These are phyloP conservation scores for Agaricales sp. DNA, from an alignment of 1,284 basidiomycete species.

Conservation along the genomic window DNA sequence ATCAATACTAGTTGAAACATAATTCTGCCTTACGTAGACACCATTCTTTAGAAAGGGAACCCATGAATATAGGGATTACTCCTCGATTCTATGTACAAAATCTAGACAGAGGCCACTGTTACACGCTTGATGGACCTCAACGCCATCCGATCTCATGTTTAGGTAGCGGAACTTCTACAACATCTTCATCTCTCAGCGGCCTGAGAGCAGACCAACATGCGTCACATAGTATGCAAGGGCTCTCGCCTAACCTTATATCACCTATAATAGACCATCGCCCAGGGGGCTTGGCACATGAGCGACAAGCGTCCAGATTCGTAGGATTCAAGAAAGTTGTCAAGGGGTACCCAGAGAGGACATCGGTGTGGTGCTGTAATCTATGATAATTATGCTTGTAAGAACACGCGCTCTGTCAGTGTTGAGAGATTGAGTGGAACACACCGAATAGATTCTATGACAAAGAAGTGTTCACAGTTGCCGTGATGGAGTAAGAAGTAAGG, in stretches of 20 bases:
- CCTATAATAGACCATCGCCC: conserved; percentile 55
- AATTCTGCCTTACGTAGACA: too few relatives aligned
- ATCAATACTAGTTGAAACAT: too few relatives aligned
- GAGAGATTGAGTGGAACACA: conserved; percentile 17
- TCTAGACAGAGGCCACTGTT: too few relatives aligned
- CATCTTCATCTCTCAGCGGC: conserved; percentile 26
- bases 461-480: conserved; percentile 73
- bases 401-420: not conserved
- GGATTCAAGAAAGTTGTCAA: conserved; percentile 55
- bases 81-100: too few relatives aligned
- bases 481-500: conserved; percentile 76
- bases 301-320: conserved; percentile 49
- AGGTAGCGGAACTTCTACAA: conserved; percentile 40
- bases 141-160: conserved; percentile 28
- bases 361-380: conserved; percentile 21
- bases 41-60: too few relatives aligned
- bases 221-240: conserved; percentile 59
- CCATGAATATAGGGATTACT: too few relatives aligned
- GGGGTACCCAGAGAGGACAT: conserved; percentile 50
- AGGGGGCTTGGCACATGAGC: conserved; percentile 58
- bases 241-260: conserved; percentile 66
- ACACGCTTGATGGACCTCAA: too few relatives aligned
- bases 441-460: conserved; percentile 68
- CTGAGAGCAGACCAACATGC: conserved; percentile 69
- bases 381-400: conserved; percentile 1